Percentiles rank a stretch among this genome's conserved stretches.
phyloP scores from a whole-genome alignment of 257 asterid species.

The Fraxinus quadrangulata region DNA sequence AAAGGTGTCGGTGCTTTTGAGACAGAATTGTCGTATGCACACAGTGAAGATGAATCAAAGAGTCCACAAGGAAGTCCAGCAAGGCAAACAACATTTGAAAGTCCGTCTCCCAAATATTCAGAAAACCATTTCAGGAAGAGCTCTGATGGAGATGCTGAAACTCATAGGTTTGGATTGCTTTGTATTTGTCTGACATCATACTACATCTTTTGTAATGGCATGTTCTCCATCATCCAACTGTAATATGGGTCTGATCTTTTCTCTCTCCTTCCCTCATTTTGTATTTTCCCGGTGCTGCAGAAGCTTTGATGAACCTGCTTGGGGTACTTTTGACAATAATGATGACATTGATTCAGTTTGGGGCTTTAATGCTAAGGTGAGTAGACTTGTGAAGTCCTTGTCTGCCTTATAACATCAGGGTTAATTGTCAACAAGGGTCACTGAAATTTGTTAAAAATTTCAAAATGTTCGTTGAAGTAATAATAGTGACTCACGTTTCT shows the following conservation, averaged over 20 bases:
- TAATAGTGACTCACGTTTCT: too few relatives aligned
- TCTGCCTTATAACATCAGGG: background rate
- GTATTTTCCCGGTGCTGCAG: conserved; percentile 40
- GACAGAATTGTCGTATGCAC: conserved; percentile 52
- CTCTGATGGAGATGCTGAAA: conserved; percentile 73
- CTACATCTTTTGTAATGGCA: conserved; percentile 10
- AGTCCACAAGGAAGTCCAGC: conserved; percentile 78
- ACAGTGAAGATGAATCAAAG: conserved; percentile 79
- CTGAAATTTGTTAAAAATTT: too few relatives aligned
- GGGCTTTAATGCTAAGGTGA: conserved; percentile 92
- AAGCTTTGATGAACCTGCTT: conserved; percentile 79
- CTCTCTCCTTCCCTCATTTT: conserved; percentile 23
- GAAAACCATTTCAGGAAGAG: conserved; percentile 66
- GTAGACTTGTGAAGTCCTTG: conserved; percentile 28
- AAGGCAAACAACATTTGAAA: conserved; percentile 52
- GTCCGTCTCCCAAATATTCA: conserved; percentile 71
- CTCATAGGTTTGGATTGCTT: conserved; percentile 55
- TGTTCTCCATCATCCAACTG: background rate
- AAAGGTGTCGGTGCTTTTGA: conserved; percentile 51
- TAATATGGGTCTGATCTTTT: conserved; percentile 13
- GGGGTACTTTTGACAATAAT: conserved; percentile 88
- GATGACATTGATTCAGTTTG: conserved; percentile 96
- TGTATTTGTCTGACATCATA: conserved; percentile 11
- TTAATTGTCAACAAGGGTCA: too few relatives aligned
- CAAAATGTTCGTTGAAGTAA: too few relatives aligned